Base-by-base conservation (phyloP, 1,284 basidiomycete species). In the Sphagnurus paluster region DNA sequence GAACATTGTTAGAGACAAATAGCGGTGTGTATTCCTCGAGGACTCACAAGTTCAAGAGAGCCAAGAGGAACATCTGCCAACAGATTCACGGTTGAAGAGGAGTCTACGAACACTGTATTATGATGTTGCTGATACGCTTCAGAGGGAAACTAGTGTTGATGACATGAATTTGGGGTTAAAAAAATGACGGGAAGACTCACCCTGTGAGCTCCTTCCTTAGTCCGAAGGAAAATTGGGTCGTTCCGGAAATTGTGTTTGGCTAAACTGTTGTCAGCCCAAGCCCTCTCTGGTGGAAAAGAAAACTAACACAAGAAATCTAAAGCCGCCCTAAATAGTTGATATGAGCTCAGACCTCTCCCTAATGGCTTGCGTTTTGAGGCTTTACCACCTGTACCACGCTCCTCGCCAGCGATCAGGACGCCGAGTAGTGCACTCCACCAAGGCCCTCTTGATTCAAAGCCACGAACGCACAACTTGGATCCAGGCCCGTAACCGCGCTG, bases 321-420 rank as follows among this genome's bases (percentile, higher is more conserved):
- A 2, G 82, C 82, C 38, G 87, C 90, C 50, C 87, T 81, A 67
- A 94, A 93, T 25, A 93, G 69, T 62, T 94, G 93, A 65, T 93
- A 94, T 26, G 88, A 90, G 55, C 89, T 93, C 57, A 93, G 65
- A 1, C 89, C 87, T 46, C 77, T 79, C 13, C 85, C 85, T 1
- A 90, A 62, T 0, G 80, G 77, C 53, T 77, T 82, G 50, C 77
- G 70, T 46, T 69, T 61, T 55, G 64, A 61, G 49, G 62, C 56
- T 56, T 69, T 66, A 19, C 48, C 55, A 14, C 48, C 50, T 40
- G 55, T 64, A 24, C 60, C 57, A 3, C 59, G 56, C 48, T 87
- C 83, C 48, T 89, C 87, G 7, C 93, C 93, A 20, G 73, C 64
- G 11, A 93, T 71, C 21, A 95, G 64, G 53, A 87, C 70, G 17